Evolutionary conservation across 179 eudicot genomes (phyloP).

Genomic region (Monotropa hypopitys): DNA sequence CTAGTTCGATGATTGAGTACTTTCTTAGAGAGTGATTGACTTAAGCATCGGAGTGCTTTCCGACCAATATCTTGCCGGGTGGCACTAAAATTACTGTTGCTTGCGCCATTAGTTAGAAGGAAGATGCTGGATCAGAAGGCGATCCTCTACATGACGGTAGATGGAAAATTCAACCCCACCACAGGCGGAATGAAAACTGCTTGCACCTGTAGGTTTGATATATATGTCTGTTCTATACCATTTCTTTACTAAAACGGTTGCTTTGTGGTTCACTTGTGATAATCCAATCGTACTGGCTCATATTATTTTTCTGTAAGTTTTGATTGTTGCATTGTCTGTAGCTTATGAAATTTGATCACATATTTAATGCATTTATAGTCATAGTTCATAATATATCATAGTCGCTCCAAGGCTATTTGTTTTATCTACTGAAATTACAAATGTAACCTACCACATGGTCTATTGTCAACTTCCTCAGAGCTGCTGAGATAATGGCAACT

Average conservation of each 20-base stretch:
- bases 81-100: too few species aligned
- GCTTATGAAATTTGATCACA: not conserved
- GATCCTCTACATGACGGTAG: not conserved
- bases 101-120: too few species aligned
- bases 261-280: not conserved
- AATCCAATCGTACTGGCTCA: not conserved
- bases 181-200: not conserved
- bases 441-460: not conserved
- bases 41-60: too few species aligned
- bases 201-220: not conserved
- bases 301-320: not conserved
- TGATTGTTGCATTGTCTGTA: not conserved
- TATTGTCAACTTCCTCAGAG: not conserved
- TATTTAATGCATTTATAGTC: not conserved
- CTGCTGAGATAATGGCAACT: conserved; percentile 11
- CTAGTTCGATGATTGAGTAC: too few species aligned
- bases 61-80: too few species aligned
- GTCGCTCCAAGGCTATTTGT: not conserved
- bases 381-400: not conserved
- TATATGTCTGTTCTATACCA: not conserved
- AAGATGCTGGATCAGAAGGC: too few species aligned
- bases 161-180: not conserved
- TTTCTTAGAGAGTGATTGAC: too few species aligned
- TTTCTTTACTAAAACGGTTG: not conserved
- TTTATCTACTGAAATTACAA: not conserved